A percentile compares a stretch with the other conserved stretches of the same genome.
phyloP scores from a whole-genome alignment of 495 filamentous ascomycete species.

The Neurospora pannonica region DNA sequence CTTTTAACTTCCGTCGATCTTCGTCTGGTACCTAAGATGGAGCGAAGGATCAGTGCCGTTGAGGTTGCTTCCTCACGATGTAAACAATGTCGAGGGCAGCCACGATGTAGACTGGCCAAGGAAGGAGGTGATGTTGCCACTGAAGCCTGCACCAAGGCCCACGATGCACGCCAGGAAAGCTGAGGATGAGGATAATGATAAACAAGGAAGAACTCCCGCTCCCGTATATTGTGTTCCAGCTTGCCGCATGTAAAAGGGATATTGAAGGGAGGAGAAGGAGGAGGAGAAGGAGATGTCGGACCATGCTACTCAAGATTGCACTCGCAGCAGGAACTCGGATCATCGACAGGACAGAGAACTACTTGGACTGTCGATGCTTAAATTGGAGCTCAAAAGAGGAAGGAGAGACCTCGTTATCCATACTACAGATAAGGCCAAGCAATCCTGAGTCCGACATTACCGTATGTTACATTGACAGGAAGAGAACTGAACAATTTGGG shows the following conservation, averaged over 20 bases:
- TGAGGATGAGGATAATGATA: background rate
- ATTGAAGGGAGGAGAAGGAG: background rate
- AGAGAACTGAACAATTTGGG: background rate
- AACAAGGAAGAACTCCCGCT: background rate
- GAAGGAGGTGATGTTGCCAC: background rate
- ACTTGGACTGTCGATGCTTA: background rate
- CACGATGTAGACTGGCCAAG: background rate
- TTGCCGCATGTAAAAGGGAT: background rate
- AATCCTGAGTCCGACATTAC: background rate
- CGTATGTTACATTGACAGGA: background rate
- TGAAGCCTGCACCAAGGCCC: background rate
- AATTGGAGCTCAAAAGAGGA: background rate
- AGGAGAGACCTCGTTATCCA: background rate
- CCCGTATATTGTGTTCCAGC: background rate
- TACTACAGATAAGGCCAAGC: background rate
- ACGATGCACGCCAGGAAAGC: background rate
- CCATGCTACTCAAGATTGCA: background rate
- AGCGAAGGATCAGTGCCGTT: background rate
- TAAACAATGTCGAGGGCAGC: background rate
- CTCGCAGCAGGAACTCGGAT: background rate
- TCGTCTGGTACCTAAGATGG: background rate
- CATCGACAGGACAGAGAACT: background rate
- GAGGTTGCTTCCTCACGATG: slow-evolving; percentile 3
- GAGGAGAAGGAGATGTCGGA: background rate
- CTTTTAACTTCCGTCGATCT: background rate